Evolutionary conservation across 129 eudicot genomes (phyloP).

Genomic region (Flaveria ramosissima): DNA sequence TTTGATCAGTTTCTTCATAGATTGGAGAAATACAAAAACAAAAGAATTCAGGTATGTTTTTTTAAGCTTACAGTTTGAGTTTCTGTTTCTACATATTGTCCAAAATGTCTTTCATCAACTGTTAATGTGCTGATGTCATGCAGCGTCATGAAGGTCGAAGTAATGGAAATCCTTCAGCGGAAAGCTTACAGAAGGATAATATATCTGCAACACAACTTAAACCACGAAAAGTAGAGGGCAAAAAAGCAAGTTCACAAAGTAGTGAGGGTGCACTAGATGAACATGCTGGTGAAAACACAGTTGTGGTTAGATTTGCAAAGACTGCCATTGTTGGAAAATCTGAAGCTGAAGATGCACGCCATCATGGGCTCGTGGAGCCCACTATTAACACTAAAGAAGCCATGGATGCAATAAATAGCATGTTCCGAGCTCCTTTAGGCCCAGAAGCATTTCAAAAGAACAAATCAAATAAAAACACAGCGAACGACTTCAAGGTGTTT

Average conservation of each 20-base stretch:
- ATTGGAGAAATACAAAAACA: slow-evolving; percentile 53
- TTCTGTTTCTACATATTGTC: background rate
- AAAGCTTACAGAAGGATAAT: slow-evolving; percentile 29
- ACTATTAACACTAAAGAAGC: slow-evolving; percentile 92
- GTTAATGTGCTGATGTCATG: slow-evolving; percentile 24
- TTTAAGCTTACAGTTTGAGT: slow-evolving; percentile 1
- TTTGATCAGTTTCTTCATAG: slow-evolving; percentile 82
- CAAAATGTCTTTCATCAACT: slow-evolving; percentile 19
- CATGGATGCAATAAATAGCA: slow-evolving; percentile 84
- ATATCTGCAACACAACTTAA: slow-evolving; percentile 24
- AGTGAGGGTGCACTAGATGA: slow-evolving; percentile 34
- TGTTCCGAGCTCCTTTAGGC: slow-evolving; percentile 90
- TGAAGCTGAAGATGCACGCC: slow-evolving; percentile 87
- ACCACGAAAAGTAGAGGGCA: slow-evolving; percentile 24
- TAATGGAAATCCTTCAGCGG: slow-evolving; percentile 20
- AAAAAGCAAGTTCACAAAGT: slow-evolving; percentile 31
- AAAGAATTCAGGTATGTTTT: slow-evolving; percentile 54
- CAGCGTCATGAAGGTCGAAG: slow-evolving; percentile 53
- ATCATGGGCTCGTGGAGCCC: slow-evolving; percentile 96
- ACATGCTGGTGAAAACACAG: slow-evolving; percentile 60
- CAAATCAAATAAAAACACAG: slow-evolving; percentile 44
- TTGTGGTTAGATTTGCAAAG: slow-evolving; percentile 73
- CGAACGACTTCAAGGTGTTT: slow-evolving; percentile 58
- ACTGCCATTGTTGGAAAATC: slow-evolving; percentile 77
- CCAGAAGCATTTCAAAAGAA: slow-evolving; percentile 49